Conservation (phyloP, 345 rosid species). For the Moringa oleifera region DNA sequence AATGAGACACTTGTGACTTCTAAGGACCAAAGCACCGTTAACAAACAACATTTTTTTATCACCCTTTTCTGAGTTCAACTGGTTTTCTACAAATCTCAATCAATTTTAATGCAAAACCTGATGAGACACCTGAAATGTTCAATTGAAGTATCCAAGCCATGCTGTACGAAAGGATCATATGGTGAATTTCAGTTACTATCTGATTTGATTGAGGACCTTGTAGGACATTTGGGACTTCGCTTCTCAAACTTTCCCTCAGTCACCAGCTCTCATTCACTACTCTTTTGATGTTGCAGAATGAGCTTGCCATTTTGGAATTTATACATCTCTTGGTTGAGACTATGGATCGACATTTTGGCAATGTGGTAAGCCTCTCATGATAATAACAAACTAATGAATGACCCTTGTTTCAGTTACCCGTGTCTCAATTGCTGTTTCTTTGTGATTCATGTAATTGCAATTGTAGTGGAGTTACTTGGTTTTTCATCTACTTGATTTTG, state of each 20-base stretch:
- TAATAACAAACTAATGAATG: background rate
- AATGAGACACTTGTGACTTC: no score
- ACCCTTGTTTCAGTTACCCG: background rate
- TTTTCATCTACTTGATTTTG: slow-evolving; percentile 1
- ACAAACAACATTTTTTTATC: no score
- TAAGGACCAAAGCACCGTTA: no score
- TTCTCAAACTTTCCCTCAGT: background rate
- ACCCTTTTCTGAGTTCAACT: no score
- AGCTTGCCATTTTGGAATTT: slow-evolving; percentile 91
- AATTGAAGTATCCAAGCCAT: no score
- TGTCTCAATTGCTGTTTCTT: background rate
- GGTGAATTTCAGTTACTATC: no score
- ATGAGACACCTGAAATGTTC: no score
- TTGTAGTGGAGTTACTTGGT: background rate
- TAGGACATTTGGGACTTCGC: no score
- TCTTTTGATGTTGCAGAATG: slow-evolving; percentile 42
- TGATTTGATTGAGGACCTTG: no score
- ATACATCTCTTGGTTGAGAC: slow-evolving; percentile 96
- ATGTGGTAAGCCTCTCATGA: slow-evolving; percentile 54
- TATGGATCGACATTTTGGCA: slow-evolving; percentile 97
- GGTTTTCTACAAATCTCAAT: no score
- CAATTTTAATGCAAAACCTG: no score
- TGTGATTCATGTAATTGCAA: slow-evolving; percentile 1
- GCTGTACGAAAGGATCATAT: no score
- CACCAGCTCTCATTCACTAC: background rate